phyloP scores from a whole-genome alignment of 768 basidiomycete genomes.

The Psilocybe cyanescens region DNA sequence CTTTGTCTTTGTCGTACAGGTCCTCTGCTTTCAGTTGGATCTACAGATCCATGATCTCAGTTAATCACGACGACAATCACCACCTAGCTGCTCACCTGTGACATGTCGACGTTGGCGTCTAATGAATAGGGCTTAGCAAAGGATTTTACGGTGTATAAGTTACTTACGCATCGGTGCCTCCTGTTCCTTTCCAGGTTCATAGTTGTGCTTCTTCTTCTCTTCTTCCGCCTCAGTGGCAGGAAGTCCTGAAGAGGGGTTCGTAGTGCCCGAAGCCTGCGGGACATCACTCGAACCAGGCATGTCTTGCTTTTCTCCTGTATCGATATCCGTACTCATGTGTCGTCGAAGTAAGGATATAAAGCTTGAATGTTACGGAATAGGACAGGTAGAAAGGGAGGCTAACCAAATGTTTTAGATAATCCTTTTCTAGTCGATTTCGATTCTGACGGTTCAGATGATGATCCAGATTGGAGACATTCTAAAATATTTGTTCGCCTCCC shows the following conservation, averaged over 20 bases:
- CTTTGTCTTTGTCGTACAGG: constrained; percentile 98
- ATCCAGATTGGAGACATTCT: neutral
- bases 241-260: neutral
- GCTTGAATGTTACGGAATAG: neutral
- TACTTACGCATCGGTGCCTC: constrained; percentile 14
- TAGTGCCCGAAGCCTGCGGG: neutral
- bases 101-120: constrained; percentile 26
- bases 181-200: neutral
- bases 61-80: neutral
- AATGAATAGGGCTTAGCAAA: neutral
- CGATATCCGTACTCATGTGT: neutral
- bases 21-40: constrained; percentile 92
- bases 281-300: neutral
- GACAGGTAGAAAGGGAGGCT: neutral
- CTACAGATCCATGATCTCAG: constrained; percentile 25
- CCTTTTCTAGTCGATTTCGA: neutral
- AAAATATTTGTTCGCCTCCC: neutral
- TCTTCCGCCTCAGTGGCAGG: neutral
- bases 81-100: constrained; percentile 3
- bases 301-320: constrained; percentile 2
- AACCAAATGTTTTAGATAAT: neutral
- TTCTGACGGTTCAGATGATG: neutral
- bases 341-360: neutral
- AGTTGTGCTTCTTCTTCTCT: constrained; percentile 8
- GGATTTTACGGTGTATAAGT: neutral